Conservation (phyloP, 2,329 filamentous ascomycete species). For the Periconia digitata region DNA sequence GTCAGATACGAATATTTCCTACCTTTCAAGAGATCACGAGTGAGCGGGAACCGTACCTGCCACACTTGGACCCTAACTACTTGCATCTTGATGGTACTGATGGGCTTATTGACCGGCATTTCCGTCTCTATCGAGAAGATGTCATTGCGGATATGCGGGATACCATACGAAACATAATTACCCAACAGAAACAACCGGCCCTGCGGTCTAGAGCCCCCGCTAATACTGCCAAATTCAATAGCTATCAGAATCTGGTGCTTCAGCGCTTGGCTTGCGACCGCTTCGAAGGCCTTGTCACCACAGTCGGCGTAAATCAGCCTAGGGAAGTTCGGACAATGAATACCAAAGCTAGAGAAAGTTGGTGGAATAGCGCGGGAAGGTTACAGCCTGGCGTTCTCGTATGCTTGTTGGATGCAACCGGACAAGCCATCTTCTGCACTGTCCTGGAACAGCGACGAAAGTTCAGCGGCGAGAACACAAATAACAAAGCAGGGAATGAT, state of each 20-base stretch:
- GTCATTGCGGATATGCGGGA: slow-evolving; percentile 56
- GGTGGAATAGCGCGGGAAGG: slow-evolving; percentile 12
- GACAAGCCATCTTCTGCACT: slow-evolving; percentile 10
- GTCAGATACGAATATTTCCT: slow-evolving; percentile 21
- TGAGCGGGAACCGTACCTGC: slow-evolving; percentile 39
- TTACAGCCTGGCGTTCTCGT: slow-evolving; percentile 16
- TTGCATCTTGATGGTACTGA: slow-evolving; percentile 11
- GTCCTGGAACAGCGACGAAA: background rate
- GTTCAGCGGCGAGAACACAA: background rate
- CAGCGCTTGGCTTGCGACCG: slow-evolving; percentile 7
- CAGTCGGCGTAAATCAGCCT: slow-evolving; percentile 14
- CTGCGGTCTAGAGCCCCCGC: background rate
- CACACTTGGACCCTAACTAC: slow-evolving; percentile 14
- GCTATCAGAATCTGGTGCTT: slow-evolving; percentile 1
- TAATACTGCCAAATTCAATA: slow-evolving; percentile 1
- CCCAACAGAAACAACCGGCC: background rate
- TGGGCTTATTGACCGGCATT: slow-evolving; percentile 57
- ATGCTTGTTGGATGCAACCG: slow-evolving; percentile 14
- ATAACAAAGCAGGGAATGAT: background rate
- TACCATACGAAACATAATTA: slow-evolving; percentile 18
- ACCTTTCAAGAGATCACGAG: slow-evolving; percentile 25
- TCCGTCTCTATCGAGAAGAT: slow-evolving; percentile 59
- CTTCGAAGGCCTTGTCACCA: slow-evolving; percentile 9
- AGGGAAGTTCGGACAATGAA: background rate
- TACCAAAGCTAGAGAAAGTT: slow-evolving; percentile 6